Evolutionary conservation across 305 asterid species (phyloP).

Genomic region (Fraxinus sp.): DNA sequence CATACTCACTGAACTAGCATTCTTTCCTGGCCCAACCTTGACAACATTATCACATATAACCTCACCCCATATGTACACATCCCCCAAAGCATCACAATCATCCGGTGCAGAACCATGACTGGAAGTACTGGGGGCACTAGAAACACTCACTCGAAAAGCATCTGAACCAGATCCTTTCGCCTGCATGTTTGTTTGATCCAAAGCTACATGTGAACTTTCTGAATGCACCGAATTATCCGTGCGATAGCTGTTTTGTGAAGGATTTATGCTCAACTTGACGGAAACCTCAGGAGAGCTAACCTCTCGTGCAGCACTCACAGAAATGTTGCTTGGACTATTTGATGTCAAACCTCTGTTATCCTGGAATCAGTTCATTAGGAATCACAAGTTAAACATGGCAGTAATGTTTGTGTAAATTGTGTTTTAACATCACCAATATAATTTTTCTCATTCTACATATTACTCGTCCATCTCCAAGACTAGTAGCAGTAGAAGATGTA

Average conservation of each 20-base stretch:
- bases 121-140: conserved; percentile 98
- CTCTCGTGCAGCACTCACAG: conserved; percentile 70
- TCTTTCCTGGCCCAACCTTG: conserved; percentile 78
- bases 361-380: conserved; percentile 38
- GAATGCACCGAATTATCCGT: conserved; percentile 46
- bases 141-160: conserved; percentile 89
- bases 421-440: background rate
- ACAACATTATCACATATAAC: conserved; percentile 78
- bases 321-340: conserved; percentile 73
- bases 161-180: conserved; percentile 80
- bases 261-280: conserved; percentile 46
- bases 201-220: conserved; percentile 75
- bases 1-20: conserved; percentile 55
- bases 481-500: background rate
- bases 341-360: conserved; percentile 73
- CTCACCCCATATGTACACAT: conserved; percentile 97
- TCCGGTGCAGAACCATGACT: conserved; percentile 95
- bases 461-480: background rate
- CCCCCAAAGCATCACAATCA: conserved; percentile 92
- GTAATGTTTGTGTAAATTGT: background rate
- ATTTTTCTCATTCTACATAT: background rate
- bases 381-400: conserved; percentile 17
- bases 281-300: conserved; percentile 72
- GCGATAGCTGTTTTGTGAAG: conserved; percentile 63
- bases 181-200: conserved; percentile 81